Evolutionary conservation across 768 basidiomycete genomes (phyloP).

Genomic region (Termitomyces bulborhizus): DNA sequence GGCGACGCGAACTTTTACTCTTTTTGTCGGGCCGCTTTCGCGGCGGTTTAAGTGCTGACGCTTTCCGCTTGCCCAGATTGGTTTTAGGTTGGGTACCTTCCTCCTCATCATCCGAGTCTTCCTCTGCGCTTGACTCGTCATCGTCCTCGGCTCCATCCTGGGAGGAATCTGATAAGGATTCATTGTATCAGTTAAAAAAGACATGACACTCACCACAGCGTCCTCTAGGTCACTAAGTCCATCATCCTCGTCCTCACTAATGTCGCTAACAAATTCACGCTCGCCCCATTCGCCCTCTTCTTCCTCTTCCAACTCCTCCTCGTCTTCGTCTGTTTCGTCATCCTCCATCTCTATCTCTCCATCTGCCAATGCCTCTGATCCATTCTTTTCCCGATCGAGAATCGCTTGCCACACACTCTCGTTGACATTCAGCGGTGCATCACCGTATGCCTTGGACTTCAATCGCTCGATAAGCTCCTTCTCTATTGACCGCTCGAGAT

Average conservation of each 20-base stretch:
- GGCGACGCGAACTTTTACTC: conserved; percentile 44
- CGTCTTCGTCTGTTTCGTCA: conserved; percentile 55
- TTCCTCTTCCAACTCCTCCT: conserved; percentile 50
- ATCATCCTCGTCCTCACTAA: conserved; percentile 63
- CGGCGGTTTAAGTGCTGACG: conserved; percentile 34
- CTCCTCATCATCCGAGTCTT: conserved; percentile 35
- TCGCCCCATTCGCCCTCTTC: conserved; percentile 52
- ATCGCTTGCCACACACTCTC: conserved; percentile 94
- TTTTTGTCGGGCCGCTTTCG: conserved; percentile 57
- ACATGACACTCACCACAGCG: conserved; percentile 40
- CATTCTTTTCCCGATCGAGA: conserved; percentile 70
- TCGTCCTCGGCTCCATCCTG: conserved; percentile 27
- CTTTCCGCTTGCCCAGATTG: conserved; percentile 67
- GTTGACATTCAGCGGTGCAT: conserved; percentile 96
- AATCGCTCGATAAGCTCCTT: conserved; percentile 94
- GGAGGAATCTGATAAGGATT: background rate
- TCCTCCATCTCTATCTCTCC: conserved; percentile 50
- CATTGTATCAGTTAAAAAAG: background rate
- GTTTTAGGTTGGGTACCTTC: conserved; percentile 30
- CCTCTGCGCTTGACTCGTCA: conserved; percentile 27
- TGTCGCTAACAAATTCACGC: conserved; percentile 71
- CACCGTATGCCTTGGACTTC: conserved; percentile 95
- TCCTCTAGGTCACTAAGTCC: conserved; percentile 67
- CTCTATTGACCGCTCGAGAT: conserved; percentile 91
- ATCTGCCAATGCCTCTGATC: conserved; percentile 43